Base-by-base conservation (phyloP, 495 filamentous ascomycete species). In the Tetracladium setigerum region DNA sequence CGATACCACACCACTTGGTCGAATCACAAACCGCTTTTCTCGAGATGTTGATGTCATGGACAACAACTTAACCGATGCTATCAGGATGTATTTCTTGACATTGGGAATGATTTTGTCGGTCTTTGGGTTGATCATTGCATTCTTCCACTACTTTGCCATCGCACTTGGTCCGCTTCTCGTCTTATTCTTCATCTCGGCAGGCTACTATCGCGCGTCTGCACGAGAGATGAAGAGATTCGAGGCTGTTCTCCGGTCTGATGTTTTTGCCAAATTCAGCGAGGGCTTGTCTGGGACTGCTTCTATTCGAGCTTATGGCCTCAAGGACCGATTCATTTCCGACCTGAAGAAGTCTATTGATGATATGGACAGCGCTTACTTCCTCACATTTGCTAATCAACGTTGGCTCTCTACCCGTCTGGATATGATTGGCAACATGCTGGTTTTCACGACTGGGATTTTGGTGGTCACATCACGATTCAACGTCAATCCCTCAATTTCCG, bases 1-100 rank as follows among this genome's bases (percentile, higher is more conserved):
- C 69, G 92, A 96, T 54, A 96, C 91, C 0, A 98, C 92, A 0
- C 92, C 92, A 1, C 69, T 96, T 0, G 92, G 92, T n/a, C 82
- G 92, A 18, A 95, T 98, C 60, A 92, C 89, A 8, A 98, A 97
- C 60, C 86, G 92, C 16, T 98, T 98, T 67, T 91, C 89, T 3
- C 88, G 90, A 57, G 92, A 98, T 63, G 83, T 96, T 38, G 85
- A 95, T 57, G 83, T 86, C 30, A 94, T 98, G 89, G 92, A 98
- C 63, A 96, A 95, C 62, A 89, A 78, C 36, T 71, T 96, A 8
- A 83, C 84, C 0, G 92, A 96, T 59, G 82, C 87, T 7, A 88
- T 98, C 71, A 78, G 92, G 49, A 94, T 95, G 78, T 98, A 92
- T 67, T 81, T 90, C 46, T 67, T 96, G 53, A 95, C 87, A 6